Evolutionary conservation across 2,329 filamentous ascomycete genomes (phyloP), one percentile per base, ranked within the genome.

Genomic region (Talaromyces pinophilus): DNA sequence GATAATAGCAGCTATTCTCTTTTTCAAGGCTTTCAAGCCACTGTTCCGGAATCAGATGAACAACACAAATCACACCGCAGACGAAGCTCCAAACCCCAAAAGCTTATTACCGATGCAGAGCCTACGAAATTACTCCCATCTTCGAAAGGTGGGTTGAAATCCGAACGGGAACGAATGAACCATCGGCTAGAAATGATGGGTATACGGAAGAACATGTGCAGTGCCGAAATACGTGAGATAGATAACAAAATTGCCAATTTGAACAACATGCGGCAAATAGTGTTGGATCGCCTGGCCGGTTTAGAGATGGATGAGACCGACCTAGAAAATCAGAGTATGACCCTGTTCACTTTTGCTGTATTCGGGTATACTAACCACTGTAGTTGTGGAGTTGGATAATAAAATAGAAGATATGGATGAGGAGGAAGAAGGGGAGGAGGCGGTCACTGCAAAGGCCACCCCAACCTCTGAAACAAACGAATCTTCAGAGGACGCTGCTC

Each of bases 171-270:
- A 52, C 83, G 86, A 63, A 85, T 97, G 81, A 89, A 90, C 81
- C 93, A 96, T 77, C 87, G 92, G 71, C 83, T 99, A 71, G 93
- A 98, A 75, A 92, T 97, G 87, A 88, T 98, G 81, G 87, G 90
- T 3, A 88, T 98, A 69, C 87, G 95, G 67, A 99, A 99, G 80
- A 97, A 95, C 75, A 97, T 99, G 94, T 94, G 93, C 71, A 95
- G 92, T 73, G 91, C 92, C 69, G 95, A 99, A 79, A 98, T 99
- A 67, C 88, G 89, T 67, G 95, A 99, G 75, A 97, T 99, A 68
- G 95, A 99, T 80, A 93, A 91, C 80, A 99, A 98, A 80, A 94
- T 99, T 69, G 88, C 92, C 68, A 98, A 98, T 77, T 83, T 99
- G 64, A 90, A 92, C 72, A 92, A 88, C 69, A 97, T 98, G 92